These are phyloP conservation scores for Solanum sitiens DNA, from an alignment of 257 asterid species.

Conservation along the genomic window DNA sequence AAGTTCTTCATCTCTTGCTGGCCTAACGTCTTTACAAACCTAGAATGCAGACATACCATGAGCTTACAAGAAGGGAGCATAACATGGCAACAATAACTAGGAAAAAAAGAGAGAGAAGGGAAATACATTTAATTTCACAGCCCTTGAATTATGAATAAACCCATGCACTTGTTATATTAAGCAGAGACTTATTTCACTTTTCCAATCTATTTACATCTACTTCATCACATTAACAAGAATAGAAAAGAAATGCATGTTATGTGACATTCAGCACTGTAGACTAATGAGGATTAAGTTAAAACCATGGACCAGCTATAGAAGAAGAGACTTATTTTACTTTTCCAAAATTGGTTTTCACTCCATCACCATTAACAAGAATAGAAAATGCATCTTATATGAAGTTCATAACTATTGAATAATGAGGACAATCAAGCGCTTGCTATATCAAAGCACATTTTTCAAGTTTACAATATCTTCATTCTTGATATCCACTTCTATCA, in stretches of 20 bases:
- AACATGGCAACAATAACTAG: background rate
- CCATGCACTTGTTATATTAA: background rate
- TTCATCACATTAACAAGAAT: background rate
- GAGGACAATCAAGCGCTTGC: background rate
- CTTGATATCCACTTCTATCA: background rate
- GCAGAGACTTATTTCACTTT: background rate
- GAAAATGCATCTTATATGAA: background rate
- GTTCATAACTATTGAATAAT: background rate
- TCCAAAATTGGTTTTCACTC: background rate
- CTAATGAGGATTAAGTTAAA: background rate
- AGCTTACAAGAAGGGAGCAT: background rate
- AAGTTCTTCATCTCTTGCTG: constrained; percentile 93
- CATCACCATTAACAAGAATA: background rate
- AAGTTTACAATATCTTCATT: background rate
- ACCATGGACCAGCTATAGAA: background rate
- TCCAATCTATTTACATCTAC: background rate
- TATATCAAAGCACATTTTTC: background rate
- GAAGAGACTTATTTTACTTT: background rate
- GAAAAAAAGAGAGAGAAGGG: background rate
- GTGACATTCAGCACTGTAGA: background rate
- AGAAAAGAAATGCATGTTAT: background rate
- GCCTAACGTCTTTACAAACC: constrained; percentile 64
- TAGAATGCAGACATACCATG: constrained; percentile 18
- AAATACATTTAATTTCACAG: background rate
- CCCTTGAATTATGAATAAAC: background rate